Percentiles rank a stretch among this genome's conserved stretches.
phyloP scores from a whole-genome alignment of 2,329 filamentous ascomycete species.

The Colletotrichum spinosum region DNA sequence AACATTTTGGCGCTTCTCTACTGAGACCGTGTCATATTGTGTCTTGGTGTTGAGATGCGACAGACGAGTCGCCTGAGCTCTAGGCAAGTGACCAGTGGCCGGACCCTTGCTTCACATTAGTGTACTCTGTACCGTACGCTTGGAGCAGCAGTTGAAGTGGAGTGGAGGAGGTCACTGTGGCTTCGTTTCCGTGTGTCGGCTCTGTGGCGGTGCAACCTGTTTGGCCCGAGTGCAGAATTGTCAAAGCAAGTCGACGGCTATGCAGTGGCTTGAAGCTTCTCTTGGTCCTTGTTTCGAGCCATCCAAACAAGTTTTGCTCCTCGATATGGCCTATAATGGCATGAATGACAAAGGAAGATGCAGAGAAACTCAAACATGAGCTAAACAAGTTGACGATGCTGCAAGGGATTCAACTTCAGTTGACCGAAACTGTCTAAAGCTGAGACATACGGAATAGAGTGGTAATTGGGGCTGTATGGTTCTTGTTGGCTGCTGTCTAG shows the following conservation, averaged over 20 bases:
- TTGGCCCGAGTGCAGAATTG: background rate
- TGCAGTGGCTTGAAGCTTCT: background rate
- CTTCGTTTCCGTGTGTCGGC: conserved; percentile 10
- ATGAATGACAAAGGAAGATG: too few species aligned
- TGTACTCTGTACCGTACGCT: conserved; percentile 35
- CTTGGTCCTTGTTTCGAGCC: too few species aligned
- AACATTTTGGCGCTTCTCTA: conserved; percentile 63
- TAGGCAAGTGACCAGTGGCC: conserved; percentile 37
- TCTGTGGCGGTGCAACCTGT: conserved; percentile 14
- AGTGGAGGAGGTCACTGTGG: conserved; percentile 37
- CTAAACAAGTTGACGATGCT: too few species aligned
- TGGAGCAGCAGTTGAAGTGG: conserved; percentile 36
- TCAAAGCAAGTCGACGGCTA: too few species aligned
- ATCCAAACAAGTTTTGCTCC: too few species aligned
- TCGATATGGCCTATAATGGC: too few species aligned
- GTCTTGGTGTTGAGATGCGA: conserved; percentile 34
- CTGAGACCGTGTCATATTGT: conserved; percentile 36
- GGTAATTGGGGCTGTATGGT: too few species aligned
- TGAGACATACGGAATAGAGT: too few species aligned
- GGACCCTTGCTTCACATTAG: conserved; percentile 37
- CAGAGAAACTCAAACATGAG: too few species aligned
- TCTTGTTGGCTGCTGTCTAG: too few species aligned
- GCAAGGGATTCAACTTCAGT: too few species aligned
- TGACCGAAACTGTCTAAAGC: too few species aligned
- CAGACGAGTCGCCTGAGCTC: conserved; percentile 36